Evolutionary conservation across 345 rosid species (phyloP).

Genomic region (Arabis hirsuta): DNA sequence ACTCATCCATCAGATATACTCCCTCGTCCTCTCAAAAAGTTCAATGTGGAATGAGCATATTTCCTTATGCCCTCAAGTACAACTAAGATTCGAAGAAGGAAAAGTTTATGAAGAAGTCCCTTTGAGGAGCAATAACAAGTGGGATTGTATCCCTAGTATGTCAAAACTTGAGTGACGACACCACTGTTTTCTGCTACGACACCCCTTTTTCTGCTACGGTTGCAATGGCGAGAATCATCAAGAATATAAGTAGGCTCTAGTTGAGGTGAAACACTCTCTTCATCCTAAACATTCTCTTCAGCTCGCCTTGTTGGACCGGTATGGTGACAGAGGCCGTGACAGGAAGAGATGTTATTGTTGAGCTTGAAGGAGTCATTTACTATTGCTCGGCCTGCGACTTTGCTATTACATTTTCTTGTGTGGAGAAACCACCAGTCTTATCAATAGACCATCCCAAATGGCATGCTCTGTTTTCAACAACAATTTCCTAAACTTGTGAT

Average conservation of each 20-base stretch:
- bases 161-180: too few species aligned
- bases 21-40: neutral
- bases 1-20: neutral
- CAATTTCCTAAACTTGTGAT: neutral
- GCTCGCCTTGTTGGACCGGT: neutral
- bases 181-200: too few species aligned
- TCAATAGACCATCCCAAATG: neutral
- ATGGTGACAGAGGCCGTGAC: too few species aligned
- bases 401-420: neutral
- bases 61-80: neutral
- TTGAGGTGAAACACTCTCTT: constrained; percentile 6
- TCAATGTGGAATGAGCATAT: neutral
- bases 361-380: neutral
- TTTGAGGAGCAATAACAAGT: neutral
- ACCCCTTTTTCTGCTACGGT: neutral
- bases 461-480: constrained; percentile 13
- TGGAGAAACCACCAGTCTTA: neutral
- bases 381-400: neutral
- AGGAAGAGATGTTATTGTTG: neutral
- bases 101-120: neutral
- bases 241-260: neutral
- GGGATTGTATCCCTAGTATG: too few species aligned
- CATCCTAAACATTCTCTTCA: constrained; percentile 18
- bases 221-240: neutral
- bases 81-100: neutral